Conservation (phyloP, 2,329 filamentous ascomycete species). For the Teratosphaeria zuluensis region DNA sequence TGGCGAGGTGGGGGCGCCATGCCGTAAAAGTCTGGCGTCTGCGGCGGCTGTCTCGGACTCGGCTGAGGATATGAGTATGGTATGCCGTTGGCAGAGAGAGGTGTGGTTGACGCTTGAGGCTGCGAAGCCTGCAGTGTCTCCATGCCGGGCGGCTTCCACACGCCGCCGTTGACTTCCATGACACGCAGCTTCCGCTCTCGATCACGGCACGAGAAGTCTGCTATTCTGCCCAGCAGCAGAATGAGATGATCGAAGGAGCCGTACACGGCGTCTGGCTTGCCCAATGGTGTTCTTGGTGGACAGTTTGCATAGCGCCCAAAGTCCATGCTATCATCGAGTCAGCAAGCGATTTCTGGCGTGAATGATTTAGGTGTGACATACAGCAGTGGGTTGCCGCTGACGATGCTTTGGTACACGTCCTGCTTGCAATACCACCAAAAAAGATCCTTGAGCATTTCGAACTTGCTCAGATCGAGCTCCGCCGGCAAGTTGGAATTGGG, state of each 20-base stretch:
- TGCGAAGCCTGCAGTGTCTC: conserved; percentile 8
- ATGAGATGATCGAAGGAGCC: conserved; percentile 84
- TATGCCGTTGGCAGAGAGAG: conserved; percentile 8
- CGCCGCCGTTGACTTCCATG: conserved; percentile 48
- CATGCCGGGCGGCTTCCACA: conserved; percentile 41
- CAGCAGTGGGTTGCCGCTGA: conserved; percentile 79
- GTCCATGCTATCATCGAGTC: conserved; percentile 51
- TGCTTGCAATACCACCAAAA: conserved; percentile 97
- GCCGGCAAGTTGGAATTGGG: conserved; percentile 22
- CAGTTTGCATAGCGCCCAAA: conserved; percentile 78
- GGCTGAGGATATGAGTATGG: not conserved
- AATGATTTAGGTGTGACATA: conserved; percentile 41
- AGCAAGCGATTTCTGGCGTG: conserved; percentile 1
- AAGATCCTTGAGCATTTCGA: conserved; percentile 72
- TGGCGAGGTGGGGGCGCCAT: conserved; percentile 35
- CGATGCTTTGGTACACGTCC: conserved; percentile 80
- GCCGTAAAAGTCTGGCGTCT: conserved; percentile 43
- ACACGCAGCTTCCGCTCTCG: conserved; percentile 65
- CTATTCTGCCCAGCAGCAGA: conserved; percentile 68
- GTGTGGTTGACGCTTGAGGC: conserved; percentile 6
- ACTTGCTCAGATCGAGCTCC: conserved; percentile 59
- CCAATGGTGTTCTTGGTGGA: conserved; percentile 72
- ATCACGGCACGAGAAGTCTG: conserved; percentile 70
- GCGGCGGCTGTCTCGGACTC: conserved; percentile 6
- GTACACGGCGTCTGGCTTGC: conserved; percentile 67